Evolutionary conservation across 805 yeast species (phyloP).

Genomic region (Sporopachydermia lactativora): DNA sequence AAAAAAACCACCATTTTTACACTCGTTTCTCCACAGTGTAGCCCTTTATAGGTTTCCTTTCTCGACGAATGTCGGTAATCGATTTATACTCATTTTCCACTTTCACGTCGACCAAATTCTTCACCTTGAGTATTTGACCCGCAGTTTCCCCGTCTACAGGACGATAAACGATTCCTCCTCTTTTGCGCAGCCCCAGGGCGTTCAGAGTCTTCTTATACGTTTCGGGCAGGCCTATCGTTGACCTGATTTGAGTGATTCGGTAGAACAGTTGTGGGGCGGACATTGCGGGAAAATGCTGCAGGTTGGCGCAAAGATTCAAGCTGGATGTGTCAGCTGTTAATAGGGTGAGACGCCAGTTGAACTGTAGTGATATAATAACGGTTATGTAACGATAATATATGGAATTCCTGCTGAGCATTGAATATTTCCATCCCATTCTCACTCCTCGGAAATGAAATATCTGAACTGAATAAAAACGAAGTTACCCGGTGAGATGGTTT

Average conservation of each 20-base stretch:
- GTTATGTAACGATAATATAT: no score
- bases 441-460: no score
- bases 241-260: slow-evolving; percentile 64
- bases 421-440: no score
- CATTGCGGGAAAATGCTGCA: no score
- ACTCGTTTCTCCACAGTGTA: slow-evolving; percentile 29
- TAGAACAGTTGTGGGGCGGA: slow-evolving; percentile 21
- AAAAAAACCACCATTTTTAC: slow-evolving; percentile 7
- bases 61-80: slow-evolving; percentile 34
- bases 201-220: slow-evolving; percentile 46
- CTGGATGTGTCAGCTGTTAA: no score
- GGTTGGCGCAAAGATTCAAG: no score
- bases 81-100: slow-evolving; percentile 41
- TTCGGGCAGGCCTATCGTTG: slow-evolving; percentile 77
- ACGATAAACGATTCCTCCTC: slow-evolving; percentile 65
- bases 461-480: no score
- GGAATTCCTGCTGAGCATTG: no score
- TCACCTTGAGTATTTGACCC: slow-evolving; percentile 68
- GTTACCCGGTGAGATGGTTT: no score
- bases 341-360: no score
- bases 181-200: slow-evolving; percentile 53
- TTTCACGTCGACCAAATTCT: slow-evolving; percentile 78
- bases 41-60: slow-evolving; percentile 54
- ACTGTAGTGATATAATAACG: no score
- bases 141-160: slow-evolving; percentile 67